A percentile compares a stretch with the other conserved stretches of the same genome.
phyloP scores from a whole-genome alignment of 352 stramenopile species.

The Halophytophthora batemanensis region DNA sequence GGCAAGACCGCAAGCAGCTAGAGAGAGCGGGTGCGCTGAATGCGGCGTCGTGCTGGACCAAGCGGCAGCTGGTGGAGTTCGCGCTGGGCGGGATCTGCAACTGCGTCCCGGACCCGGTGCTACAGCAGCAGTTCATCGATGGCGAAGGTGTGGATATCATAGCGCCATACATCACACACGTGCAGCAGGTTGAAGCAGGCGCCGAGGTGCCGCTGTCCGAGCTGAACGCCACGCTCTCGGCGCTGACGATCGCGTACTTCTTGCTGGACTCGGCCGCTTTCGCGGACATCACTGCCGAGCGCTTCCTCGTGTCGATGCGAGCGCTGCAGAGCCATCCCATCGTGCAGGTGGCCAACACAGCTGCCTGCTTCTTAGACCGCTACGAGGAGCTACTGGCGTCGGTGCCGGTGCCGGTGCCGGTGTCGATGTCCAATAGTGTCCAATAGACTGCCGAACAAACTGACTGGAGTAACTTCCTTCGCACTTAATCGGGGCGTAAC shows the following conservation, averaged over 20 bases:
- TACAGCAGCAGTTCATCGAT: constrained; percentile 57
- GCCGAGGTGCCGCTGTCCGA: constrained; percentile 10
- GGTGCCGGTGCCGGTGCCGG: no score
- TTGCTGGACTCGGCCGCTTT: constrained; percentile 62
- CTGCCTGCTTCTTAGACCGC: constrained; percentile 32
- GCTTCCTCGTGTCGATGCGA: constrained; percentile 30
- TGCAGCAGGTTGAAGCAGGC: constrained; percentile 11
- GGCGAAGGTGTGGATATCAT: constrained; percentile 45
- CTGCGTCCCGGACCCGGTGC: constrained; percentile 52
- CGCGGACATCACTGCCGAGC: constrained; percentile 31
- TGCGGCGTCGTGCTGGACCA: constrained; percentile 7
- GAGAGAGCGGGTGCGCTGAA: constrained; percentile 4
- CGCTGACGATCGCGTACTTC: constrained; percentile 62
- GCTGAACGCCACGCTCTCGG: constrained; percentile 49
- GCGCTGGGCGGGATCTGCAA: constrained; percentile 76
- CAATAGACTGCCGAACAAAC: no score
- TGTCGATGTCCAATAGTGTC: no score
- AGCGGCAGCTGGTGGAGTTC: constrained; percentile 54
- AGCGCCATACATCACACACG: constrained; percentile 36
- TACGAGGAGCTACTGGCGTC: constrained; percentile 43
- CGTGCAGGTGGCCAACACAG: constrained; percentile 50
- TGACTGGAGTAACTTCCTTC: no score
- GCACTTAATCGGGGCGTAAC: no score
- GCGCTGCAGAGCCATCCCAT: constrained; percentile 28
- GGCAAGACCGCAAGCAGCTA: constrained; percentile 2